A percentile compares a stretch with the other conserved stretches of the same genome.
Evolutionary conservation across 768 basidiomycete species (phyloP).

Genomic region (Lactifluus rugatus): DNA sequence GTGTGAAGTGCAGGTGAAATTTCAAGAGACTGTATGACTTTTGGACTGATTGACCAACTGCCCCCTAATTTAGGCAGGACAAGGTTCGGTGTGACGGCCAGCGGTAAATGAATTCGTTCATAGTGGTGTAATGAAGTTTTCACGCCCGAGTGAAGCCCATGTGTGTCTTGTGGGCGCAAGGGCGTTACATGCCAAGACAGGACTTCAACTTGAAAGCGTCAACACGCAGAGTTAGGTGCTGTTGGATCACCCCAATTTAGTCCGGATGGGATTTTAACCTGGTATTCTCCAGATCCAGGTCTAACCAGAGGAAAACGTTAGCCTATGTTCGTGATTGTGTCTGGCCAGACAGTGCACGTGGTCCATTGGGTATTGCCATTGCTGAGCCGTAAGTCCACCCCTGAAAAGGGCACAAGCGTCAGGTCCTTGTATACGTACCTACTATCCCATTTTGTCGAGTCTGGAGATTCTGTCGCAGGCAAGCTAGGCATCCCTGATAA

Average conservation of each 20-base stretch:
- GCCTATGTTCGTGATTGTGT: too few species aligned
- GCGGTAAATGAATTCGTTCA: conserved; percentile 8
- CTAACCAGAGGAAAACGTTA: too few species aligned
- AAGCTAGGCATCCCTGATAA: too few species aligned
- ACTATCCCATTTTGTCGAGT: too few species aligned
- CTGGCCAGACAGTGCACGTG: too few species aligned
- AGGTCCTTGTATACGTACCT: too few species aligned
- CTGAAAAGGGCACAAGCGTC: too few species aligned
- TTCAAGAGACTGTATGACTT: not conserved
- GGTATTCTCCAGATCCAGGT: too few species aligned
- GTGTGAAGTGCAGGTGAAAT: conserved; percentile 21
- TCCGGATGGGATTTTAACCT: not conserved
- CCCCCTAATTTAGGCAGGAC: conserved; percentile 9
- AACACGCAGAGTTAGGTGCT: not conserved
- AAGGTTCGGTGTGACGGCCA: conserved; percentile 20
- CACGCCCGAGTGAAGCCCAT: conserved; percentile 7
- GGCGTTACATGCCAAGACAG: conserved; percentile 12
- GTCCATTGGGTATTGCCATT: too few species aligned
- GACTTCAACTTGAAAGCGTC: not conserved
- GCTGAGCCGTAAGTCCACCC: too few species aligned
- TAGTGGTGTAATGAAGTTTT: not conserved
- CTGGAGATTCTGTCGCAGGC: too few species aligned
- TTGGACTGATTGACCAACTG: not conserved
- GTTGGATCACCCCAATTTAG: not conserved
- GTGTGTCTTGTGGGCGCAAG: conserved; percentile 11